Conservation (phyloP, 371 early-diverging fungal genomes). For the Spiromyces aspiralis region DNA sequence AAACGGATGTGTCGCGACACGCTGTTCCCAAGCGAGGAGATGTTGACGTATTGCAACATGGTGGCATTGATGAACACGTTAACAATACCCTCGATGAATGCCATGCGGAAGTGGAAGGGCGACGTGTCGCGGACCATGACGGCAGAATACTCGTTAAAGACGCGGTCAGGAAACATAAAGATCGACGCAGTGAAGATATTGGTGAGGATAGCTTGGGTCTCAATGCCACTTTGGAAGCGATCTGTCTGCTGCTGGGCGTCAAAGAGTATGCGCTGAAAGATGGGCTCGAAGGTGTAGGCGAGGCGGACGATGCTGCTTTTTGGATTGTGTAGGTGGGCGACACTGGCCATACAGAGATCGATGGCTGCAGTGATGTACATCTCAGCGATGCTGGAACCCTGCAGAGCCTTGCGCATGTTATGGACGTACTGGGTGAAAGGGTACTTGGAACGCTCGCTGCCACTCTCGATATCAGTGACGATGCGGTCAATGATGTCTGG, state of each 20-base stretch:
- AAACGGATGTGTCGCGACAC: background rate
- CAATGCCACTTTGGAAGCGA: background rate
- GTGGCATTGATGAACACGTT: background rate
- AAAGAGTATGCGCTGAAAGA: background rate
- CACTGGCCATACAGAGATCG: background rate
- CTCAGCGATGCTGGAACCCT: background rate
- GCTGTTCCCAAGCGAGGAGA: background rate
- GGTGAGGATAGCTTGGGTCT: background rate
- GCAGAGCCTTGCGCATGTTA: background rate
- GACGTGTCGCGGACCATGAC: background rate
- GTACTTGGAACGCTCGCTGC: constrained; percentile 1
- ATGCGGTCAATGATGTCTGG: constrained; percentile 12
- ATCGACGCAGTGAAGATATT: background rate
- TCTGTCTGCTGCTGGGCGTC: background rate
- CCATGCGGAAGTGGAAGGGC: background rate
- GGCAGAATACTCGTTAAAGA: background rate
- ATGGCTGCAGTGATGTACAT: background rate
- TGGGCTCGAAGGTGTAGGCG: background rate
- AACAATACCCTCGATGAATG: background rate
- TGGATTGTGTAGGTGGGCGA: background rate
- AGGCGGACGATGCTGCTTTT: background rate
- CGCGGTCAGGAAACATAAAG: background rate
- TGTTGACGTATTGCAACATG: background rate
- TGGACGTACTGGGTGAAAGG: background rate
- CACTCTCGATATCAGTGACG: constrained; percentile 16